These are phyloP conservation scores for Blastocystis sp. DNA, from an alignment of 352 stramenopile species.

Conservation along the genomic window DNA sequence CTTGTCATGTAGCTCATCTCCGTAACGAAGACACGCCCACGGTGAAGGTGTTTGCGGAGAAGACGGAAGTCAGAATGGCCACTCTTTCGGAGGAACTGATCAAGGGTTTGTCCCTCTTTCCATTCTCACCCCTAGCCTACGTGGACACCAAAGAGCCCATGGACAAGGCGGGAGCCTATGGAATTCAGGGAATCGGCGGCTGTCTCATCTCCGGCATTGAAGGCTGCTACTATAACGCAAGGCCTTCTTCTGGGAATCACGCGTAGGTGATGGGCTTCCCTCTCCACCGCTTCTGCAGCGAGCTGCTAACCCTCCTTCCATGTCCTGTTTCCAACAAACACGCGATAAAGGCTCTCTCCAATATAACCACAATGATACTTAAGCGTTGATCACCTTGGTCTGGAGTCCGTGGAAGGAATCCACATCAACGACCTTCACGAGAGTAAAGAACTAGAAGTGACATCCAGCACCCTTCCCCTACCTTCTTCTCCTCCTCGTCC, in stretches of 20 bases:
- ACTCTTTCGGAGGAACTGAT: slow-evolving; percentile 63
- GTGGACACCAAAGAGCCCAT: slow-evolving; percentile 83
- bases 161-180: slow-evolving; percentile 86
- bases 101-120: slow-evolving; percentile 37
- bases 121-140: slow-evolving; percentile 75
- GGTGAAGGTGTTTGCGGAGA: slow-evolving; percentile 71
- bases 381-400: slow-evolving; percentile 54
- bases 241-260: slow-evolving; percentile 80
- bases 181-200: slow-evolving; percentile 79
- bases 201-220: slow-evolving; percentile 79
- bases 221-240: slow-evolving; percentile 87
- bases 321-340: slow-evolving; percentile 14
- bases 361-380: background rate
- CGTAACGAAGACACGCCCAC: slow-evolving; percentile 77
- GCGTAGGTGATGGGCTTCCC: slow-evolving; percentile 66
- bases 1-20: slow-evolving; percentile 76
- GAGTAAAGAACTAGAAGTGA: slow-evolving; percentile 69
- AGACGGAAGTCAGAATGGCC: slow-evolving; percentile 63
- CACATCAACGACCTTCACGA: slow-evolving; percentile 64
- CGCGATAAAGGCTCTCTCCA: slow-evolving; percentile 36
- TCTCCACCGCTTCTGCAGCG: slow-evolving; percentile 51
- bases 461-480: background rate
- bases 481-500: slow-evolving; percentile 94
- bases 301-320: slow-evolving; percentile 11
- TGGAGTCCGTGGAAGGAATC: slow-evolving; percentile 69